Base-by-base conservation (phyloP, 805 yeast species). In the Cyberlindnera xishuangbannaensis region DNA sequence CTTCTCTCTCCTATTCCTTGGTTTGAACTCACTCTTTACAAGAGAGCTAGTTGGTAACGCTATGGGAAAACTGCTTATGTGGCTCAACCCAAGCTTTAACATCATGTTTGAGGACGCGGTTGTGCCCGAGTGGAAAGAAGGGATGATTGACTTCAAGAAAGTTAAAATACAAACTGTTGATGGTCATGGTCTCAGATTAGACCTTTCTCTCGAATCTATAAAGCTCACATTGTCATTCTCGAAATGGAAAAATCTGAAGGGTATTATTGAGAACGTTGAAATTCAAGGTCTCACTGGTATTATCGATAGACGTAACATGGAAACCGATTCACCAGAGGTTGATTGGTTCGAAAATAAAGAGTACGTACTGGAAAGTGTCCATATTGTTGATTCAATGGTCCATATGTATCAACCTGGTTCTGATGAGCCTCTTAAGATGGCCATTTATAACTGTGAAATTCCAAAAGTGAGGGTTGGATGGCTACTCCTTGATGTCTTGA, bases 91-190 rank as follows among this genome's bases (percentile, higher is more conserved):
- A 4, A 85, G 83, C 15, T 65, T 88, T 39, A 76, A 78, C 7
- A 87, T 88, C 10, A 77, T 77, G 3, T 90, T 90, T 46, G 95
- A 85, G 53, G 83, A 76, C 51, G 97, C 96, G 0, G 76, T 87
- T 37, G 90, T 85, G 2, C 96, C 97, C 0, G 86, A 85, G 39
- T 90, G 96, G 96, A 71, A 76, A 36, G 83, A 80, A 43, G 92
- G 95, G 1, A 80, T 76, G 45, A 85, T 88, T 37, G 74, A 78
- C 36, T 80, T 90, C 55, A 73, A 77, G 35, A 82, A 83, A 45
- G 92, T 94, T 33, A 69, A 74, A 6, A 67, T 73, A 22, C 82
- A 79, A 1, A 76, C 75, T 3, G 44, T 53, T 23, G 86, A 76
- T 41, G 84, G 81, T 46, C 83, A 85, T 6, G 79, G 80, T 47